Percentiles rank a stretch among this genome's conserved stretches.
Conservation (phyloP, 768 basidiomycete species). For the Boletus reticulatus region DNA sequence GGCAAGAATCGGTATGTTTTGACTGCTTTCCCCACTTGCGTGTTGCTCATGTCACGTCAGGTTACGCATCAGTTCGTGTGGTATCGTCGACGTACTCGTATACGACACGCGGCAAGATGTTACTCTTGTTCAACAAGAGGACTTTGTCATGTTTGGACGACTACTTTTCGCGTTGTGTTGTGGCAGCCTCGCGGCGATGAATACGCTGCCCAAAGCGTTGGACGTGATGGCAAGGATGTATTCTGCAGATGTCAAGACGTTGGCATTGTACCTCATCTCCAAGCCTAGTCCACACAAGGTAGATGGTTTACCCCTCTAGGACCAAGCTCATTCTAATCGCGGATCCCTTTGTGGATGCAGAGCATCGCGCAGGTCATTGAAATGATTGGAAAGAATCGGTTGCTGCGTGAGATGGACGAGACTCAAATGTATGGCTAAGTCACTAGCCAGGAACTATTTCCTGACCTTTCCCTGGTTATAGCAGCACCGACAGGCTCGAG, state of each 20-base stretch:
- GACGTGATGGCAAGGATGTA: slow-evolving; percentile 75
- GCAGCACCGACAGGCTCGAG: slow-evolving; percentile 80
- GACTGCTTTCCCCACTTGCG: neutral
- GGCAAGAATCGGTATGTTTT: slow-evolving; percentile 75
- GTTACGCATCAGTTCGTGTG: slow-evolving; percentile 83
- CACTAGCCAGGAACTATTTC: neutral
- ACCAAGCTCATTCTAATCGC: neutral
- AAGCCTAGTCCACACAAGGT: slow-evolving; percentile 71
- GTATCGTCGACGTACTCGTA: slow-evolving; percentile 81
- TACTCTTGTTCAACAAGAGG: slow-evolving; percentile 75
- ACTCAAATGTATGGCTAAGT: slow-evolving; percentile 56
- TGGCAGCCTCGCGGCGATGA: slow-evolving; percentile 57
- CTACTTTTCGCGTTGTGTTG: slow-evolving; percentile 80
- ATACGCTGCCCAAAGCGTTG: slow-evolving; percentile 64
- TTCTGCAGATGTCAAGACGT: slow-evolving; percentile 77
- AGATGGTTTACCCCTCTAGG: neutral
- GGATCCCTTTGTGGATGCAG: slow-evolving; percentile 33
- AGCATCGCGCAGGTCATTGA: slow-evolving; percentile 78
- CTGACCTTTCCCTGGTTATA: slow-evolving; percentile 29
- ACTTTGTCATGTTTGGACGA: slow-evolving; percentile 81
- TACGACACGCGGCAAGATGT: slow-evolving; percentile 69
- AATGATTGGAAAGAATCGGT: slow-evolving; percentile 66
- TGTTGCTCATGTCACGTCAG: slow-evolving; percentile 36
- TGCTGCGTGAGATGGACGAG: slow-evolving; percentile 77
- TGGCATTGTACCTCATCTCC: slow-evolving; percentile 72